Conservation (phyloP, 805 yeast species). For the Nakazawaea laoshanensis region DNA sequence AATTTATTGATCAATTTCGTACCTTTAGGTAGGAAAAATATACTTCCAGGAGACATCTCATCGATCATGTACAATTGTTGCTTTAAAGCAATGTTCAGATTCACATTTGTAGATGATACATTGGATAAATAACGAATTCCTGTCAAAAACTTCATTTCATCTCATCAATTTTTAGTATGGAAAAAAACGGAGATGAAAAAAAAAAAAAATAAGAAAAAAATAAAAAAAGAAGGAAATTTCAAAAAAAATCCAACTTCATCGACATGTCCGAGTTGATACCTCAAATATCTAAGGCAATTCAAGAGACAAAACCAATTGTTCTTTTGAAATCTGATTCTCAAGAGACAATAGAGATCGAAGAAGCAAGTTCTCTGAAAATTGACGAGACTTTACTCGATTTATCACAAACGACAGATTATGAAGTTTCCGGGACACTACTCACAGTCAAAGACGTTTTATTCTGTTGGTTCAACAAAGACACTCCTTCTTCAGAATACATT, state of each 20-base stretch:
- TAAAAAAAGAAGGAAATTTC: too few relatives aligned
- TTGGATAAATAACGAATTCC: too few relatives aligned
- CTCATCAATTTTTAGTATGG: too few relatives aligned
- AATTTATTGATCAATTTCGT: slow-evolving; percentile 77
- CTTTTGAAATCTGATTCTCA: too few relatives aligned
- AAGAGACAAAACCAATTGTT: too few relatives aligned
- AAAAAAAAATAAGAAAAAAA: too few relatives aligned
- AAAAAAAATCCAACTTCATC: too few relatives aligned
- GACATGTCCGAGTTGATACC: too few relatives aligned
- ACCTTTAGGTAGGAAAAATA: slow-evolving; percentile 90
- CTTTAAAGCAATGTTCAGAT: slow-evolving; percentile 39
- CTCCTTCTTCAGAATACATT: slow-evolving; percentile 10
- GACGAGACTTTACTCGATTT: slow-evolving; percentile 7
- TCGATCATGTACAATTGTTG: slow-evolving; percentile 79
- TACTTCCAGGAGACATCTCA: slow-evolving; percentile 81
- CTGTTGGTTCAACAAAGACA: slow-evolving; percentile 8
- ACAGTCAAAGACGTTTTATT: slow-evolving; percentile 7
- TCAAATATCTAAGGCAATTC: too few relatives aligned
- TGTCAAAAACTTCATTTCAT: too few relatives aligned
- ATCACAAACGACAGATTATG: slow-evolving; percentile 1
- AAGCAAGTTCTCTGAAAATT: slow-evolving; percentile 6
- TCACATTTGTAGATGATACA: slow-evolving; percentile 26
- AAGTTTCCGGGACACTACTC: slow-evolving; percentile 2
- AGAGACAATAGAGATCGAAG: slow-evolving; percentile 2
- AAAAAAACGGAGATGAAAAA: too few relatives aligned